Evolutionary conservation across 305 asterid genomes (phyloP).

Genomic region (Rubia balearica): DNA sequence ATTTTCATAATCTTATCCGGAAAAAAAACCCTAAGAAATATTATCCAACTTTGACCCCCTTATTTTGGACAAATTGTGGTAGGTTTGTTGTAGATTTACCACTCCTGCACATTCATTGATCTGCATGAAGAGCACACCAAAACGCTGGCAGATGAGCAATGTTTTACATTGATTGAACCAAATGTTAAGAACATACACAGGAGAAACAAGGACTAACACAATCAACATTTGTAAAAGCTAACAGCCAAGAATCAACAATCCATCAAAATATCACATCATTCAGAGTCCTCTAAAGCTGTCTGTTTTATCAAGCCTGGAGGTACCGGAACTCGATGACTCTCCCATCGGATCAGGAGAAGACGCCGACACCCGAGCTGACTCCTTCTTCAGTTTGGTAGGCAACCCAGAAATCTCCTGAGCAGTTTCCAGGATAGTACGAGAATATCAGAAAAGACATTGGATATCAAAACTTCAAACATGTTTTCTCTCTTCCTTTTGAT

Average conservation of each 20-base stretch:
- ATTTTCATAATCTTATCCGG: too few relatives aligned
- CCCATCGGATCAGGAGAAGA: constrained; percentile 56
- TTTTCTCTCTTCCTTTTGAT: not conserved
- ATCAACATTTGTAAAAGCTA: not conserved
- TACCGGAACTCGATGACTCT: constrained; percentile 79
- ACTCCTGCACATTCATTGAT: too few relatives aligned
- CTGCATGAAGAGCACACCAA: too few relatives aligned
- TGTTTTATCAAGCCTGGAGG: constrained; percentile 51
- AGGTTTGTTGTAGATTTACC: too few relatives aligned
- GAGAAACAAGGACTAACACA: not conserved
- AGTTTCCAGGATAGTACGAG: not conserved
- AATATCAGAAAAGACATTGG: not conserved
- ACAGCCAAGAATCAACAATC: not conserved
- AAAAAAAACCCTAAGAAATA: too few relatives aligned
- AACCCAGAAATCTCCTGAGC: constrained; percentile 79
- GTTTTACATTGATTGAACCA: not conserved
- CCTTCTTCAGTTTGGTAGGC: constrained; percentile 65
- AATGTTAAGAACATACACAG: not conserved
- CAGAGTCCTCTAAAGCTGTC: constrained; percentile 53
- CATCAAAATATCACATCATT: constrained; percentile 1
- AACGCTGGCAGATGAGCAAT: not conserved
- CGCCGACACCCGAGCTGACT: constrained; percentile 37
- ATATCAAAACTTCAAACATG: not conserved
- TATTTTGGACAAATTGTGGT: too few relatives aligned
- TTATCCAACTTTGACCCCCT: too few relatives aligned